These are phyloP conservation scores for Salix udensis DNA, from an alignment of 345 rosid species.

Conservation along the genomic window DNA sequence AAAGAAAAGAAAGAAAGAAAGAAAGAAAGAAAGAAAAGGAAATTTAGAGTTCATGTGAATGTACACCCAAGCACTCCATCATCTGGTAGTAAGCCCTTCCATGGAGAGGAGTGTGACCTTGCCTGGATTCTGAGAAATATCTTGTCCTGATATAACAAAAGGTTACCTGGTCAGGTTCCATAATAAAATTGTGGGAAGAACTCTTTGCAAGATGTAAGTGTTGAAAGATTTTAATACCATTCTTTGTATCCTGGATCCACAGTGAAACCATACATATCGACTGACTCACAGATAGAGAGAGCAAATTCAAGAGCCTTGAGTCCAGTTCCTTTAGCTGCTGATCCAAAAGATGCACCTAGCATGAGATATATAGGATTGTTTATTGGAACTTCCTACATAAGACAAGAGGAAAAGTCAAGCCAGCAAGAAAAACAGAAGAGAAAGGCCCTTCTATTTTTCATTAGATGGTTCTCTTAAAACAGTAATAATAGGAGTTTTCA, in stretches of 20 bases:
- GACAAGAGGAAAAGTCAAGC: slow-evolving; percentile 2
- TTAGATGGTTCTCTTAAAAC: neutral
- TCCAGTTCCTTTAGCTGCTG: slow-evolving; percentile 97
- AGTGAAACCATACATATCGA: slow-evolving; percentile 96
- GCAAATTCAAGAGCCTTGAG: slow-evolving; percentile 96
- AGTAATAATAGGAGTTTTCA: neutral
- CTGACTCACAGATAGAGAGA: slow-evolving; percentile 80
- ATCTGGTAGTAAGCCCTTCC: slow-evolving; percentile 98
- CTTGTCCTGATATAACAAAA: slow-evolving; percentile 64
- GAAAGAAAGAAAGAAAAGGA: neutral
- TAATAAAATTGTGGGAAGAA: neutral
- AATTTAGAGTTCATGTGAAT: slow-evolving; percentile 17
- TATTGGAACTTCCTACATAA: slow-evolving; percentile 87
- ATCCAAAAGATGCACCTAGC: slow-evolving; percentile 95
- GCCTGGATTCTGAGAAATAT: slow-evolving; percentile 91
- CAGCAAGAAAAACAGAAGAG: neutral
- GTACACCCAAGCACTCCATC: slow-evolving; percentile 99
- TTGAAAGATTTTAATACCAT: slow-evolving; percentile 45
- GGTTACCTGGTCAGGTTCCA: slow-evolving; percentile 12
- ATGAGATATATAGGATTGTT: slow-evolving; percentile 83
- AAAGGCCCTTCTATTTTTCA: neutral
- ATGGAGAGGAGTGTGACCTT: slow-evolving; percentile 96
- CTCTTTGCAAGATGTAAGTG: neutral
- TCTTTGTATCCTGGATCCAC: slow-evolving; percentile 96
- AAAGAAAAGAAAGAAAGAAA: neutral